These are phyloP conservation scores for Pestalotiopsis sp. DNA, from an alignment of 2,329 filamentous ascomycete species.

Conservation along the genomic window DNA sequence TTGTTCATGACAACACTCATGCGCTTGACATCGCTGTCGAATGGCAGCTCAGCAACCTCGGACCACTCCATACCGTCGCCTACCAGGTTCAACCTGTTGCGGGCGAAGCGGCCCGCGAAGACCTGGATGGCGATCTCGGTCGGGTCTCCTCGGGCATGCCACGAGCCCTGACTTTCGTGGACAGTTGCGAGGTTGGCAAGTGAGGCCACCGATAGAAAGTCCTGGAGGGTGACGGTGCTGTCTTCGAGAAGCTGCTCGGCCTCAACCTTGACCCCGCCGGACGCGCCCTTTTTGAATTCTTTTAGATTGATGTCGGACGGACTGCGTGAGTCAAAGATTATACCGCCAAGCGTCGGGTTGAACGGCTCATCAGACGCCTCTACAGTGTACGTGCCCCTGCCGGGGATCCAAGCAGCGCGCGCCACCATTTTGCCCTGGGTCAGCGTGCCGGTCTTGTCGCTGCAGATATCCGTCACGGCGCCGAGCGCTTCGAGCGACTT, in stretches of 20 bases:
- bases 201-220: conserved; percentile 59
- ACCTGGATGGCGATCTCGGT: conserved; percentile 75
- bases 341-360: conserved; percentile 53
- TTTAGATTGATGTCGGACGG: conserved; percentile 22
- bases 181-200: conserved; percentile 56
- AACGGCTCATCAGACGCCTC: conserved; percentile 55
- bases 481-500: conserved; percentile 61
- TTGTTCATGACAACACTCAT: conserved; percentile 68
- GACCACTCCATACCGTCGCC: conserved; percentile 51
- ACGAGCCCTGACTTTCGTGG: conserved; percentile 39
- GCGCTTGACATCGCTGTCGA: conserved; percentile 71
- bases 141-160: conserved; percentile 63
- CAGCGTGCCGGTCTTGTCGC: conserved; percentile 59
- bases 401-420: conserved; percentile 59
- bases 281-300: conserved; percentile 20
- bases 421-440: conserved; percentile 66
- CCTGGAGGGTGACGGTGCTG: conserved; percentile 44
- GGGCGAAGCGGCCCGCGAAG: conserved; percentile 65
- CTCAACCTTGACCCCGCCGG: conserved; percentile 12
- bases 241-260: conserved; percentile 27
- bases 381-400: conserved; percentile 56
- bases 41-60: conserved; percentile 66
- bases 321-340: conserved; percentile 39
- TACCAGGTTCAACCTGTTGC: conserved; percentile 51
- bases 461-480: conserved; percentile 58